Base-by-base conservation (phyloP, 1,139 yeast genomes). In the Magnusiomyces suaveolens region DNA sequence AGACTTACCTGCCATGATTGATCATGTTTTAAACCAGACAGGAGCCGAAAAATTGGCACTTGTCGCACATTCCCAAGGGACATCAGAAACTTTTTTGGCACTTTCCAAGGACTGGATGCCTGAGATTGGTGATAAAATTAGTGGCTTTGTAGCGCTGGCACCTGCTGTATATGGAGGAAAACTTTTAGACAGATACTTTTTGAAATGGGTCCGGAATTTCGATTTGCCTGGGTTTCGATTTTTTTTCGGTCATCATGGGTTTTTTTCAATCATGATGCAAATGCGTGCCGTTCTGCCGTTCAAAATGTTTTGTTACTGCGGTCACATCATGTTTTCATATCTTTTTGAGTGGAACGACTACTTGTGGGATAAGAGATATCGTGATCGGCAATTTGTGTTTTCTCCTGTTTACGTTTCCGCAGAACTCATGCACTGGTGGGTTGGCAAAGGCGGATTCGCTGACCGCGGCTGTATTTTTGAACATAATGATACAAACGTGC, bases 151-250 rank as follows among this genome's bases (percentile, higher is more conserved):
- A 51, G 87, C 94, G 0, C 70, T 92, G 54, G 86, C 97, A 0
- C 97, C 98, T 0, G 97, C 97, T 0, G 81, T 87, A 1, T 92
- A 81, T 65, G 94, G 95, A 0, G 97, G 97, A 0, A 73, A 80
- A 0, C 68, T 89, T 48, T 73, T 90, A 43, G 70, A 78, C 68
- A 63, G 72, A 18, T 67, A 72, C 69, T 84, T 82, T 62, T 75
- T 85, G 64, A 75, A 76, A 56, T 63, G 68, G 52, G 56, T 69
- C 23, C 57, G 68, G 16, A 52, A 56, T 26, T 59, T 65, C 47
- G 61, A 63, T 10, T 56, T 59, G 14, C 33, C 53, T 6, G 53
- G 55, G 12, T 70, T 65, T 58, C 64, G 65, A 33, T 61, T 77
- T 36, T 77, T 75, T 62, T 84, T 86, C 3, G 90, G 90, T 50